Conservation (phyloP, 2,329 filamentous ascomycete genomes). For the Alternaria arbusti region DNA sequence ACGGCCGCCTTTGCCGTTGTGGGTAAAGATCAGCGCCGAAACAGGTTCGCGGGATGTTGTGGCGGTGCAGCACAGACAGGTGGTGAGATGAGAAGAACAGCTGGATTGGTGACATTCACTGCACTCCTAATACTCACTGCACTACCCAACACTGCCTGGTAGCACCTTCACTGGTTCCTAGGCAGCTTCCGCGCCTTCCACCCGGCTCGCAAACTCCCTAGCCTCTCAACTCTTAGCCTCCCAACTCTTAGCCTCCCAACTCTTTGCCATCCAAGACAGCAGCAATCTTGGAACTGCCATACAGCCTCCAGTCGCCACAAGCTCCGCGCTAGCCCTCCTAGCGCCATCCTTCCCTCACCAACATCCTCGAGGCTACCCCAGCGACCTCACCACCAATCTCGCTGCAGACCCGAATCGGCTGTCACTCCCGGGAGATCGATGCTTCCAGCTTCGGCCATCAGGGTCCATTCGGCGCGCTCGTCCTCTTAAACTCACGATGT, state of each 20-base stretch:
- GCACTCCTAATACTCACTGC: neutral
- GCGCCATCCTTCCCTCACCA: neutral
- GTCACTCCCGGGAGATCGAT: neutral
- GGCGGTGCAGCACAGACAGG: slow-evolving; percentile 10
- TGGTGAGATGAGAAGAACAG: neutral
- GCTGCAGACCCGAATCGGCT: neutral
- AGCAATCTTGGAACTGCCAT: neutral
- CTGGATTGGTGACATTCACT: too few species aligned
- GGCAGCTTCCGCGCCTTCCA: neutral
- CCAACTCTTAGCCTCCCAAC: neutral
- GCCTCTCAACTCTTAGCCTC: neutral
- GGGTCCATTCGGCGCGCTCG: neutral
- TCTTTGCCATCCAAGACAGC: neutral
- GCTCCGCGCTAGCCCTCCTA: neutral
- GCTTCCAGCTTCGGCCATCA: neutral
- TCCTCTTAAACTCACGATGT: neutral
- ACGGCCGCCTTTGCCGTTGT: slow-evolving; percentile 3
- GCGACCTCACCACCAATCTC: neutral
- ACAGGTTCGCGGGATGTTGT: slow-evolving; percentile 14
- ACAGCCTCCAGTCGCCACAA: neutral
- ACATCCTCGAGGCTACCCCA: neutral
- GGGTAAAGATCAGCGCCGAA: slow-evolving; percentile 17
- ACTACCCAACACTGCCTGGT: neutral
- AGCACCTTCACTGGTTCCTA: neutral
- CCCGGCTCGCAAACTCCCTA: neutral